Evolutionary conservation across 805 yeast genomes (phyloP), one percentile per base, ranked within the genome.

Genomic region (Candida schatavii): DNA sequence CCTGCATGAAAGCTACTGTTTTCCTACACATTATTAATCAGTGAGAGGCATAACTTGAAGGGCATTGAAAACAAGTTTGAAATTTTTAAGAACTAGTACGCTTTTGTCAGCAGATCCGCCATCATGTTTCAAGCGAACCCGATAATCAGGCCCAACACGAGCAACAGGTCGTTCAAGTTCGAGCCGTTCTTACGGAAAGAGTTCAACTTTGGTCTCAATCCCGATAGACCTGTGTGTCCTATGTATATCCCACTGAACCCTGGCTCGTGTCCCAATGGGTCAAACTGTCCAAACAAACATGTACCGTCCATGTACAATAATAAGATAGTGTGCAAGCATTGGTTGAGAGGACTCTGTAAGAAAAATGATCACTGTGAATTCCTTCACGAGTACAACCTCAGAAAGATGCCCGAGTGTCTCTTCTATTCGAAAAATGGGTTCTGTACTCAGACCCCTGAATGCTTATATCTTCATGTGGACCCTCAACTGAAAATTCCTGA

Each of bases 281-380:
- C 75, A n/a, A 74, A 74, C 37, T 91, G 98, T 59, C 90, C 90
- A 17, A 82, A 87, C 65, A 86, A 89, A 56, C 98, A 91, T 64
- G 83, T 83, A 26, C 77, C 80, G 3, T 52, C 72, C 15, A 68
- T 68, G 72, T 69, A 62, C 52, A 62, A 58, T 41, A 71, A 72
- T 46, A 72, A 72, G 52, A 88, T 93, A 41, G 99, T 93, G 3
- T 93, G 99, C 62, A 91, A 93, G 72, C 97, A 93, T 70, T 93
- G 99, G 99, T 77, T 93, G 27, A 78, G 97, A 50, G 99, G 99
- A 0, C 75, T 93, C 27, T 93, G 99, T 66, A 93, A 93, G 66
- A 91, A 91, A 70, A 95, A 95, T 39, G 96, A 89, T 52, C 88
- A 87, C 50, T 93, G 99, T 64, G 99, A 93, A 68, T 93, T 88